These are phyloP conservation scores for Triticum turgidum DNA, from an alignment of 176 grass and related monocot genomes.

Conservation along the genomic window DNA sequence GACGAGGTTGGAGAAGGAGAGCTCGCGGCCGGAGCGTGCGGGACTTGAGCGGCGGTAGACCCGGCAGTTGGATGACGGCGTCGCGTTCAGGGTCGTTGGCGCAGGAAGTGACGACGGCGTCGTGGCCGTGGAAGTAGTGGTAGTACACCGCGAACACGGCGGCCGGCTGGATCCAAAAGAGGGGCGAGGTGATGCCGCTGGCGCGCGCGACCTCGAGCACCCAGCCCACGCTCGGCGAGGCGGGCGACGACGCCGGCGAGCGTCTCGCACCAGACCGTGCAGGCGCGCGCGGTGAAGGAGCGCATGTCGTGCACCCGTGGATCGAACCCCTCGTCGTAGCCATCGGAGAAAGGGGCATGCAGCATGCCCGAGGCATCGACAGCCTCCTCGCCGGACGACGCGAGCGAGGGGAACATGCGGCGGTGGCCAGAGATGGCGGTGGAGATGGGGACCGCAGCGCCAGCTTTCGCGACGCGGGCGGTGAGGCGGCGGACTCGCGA, in stretches of 20 bases:
- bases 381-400: slow-evolving; percentile 3
- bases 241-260: not conserved
- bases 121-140: slow-evolving; percentile 5
- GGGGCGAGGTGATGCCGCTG: not conserved
- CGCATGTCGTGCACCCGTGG: not conserved
- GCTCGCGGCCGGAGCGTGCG: not conserved
- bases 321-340: slow-evolving; percentile 7
- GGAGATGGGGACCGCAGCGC: not conserved
- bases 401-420: slow-evolving; percentile 5
- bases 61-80: not conserved
- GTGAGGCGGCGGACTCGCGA: too few relatives aligned
- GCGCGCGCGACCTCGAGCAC: not conserved
- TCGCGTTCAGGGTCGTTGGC: not conserved
- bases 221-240: not conserved
- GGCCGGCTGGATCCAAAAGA: slow-evolving; percentile 5
- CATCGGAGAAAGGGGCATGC: slow-evolving; percentile 4
- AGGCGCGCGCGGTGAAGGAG: not conserved
- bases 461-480: too few relatives aligned
- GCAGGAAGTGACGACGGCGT: not conserved
- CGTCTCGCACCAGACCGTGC: not conserved
- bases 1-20: too few relatives aligned
- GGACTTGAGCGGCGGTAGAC: not conserved
- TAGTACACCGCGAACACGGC: slow-evolving; percentile 8
- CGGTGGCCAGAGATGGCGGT: not conserved
- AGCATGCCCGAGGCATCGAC: not conserved